A percentile compares a stretch with the other conserved stretches of the same genome.
phyloP scores from a whole-genome alignment of 2,329 filamentous ascomycete species.

The Fusarium fujikuroi region DNA sequence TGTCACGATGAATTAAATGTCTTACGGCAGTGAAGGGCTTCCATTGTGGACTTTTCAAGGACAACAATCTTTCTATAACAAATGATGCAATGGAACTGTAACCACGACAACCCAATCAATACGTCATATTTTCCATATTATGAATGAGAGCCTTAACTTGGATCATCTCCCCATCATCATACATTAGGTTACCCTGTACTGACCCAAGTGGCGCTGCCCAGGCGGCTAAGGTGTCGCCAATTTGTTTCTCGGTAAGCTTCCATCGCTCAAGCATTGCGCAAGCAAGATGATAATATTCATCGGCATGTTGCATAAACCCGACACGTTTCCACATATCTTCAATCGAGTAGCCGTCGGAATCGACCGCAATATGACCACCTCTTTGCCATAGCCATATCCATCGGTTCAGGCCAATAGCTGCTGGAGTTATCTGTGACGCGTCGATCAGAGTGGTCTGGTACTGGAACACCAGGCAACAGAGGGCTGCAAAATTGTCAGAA shows the following conservation, averaged over 20 bases:
- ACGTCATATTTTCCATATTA: not conserved
- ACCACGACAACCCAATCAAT: not conserved
- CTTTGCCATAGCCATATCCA: not conserved
- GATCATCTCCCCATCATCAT: not conserved
- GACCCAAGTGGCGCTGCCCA: not conserved
- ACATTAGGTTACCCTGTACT: not conserved
- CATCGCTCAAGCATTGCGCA: not conserved
- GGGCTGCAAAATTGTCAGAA: not conserved
- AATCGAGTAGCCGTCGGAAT: not conserved
- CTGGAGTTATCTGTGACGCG: not conserved
- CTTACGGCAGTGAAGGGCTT: too few species aligned
- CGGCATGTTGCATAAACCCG: not conserved
- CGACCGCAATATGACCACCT: fast-evolving
- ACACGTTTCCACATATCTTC: not conserved
- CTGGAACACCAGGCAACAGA: not conserved
- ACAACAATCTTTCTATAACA: too few species aligned
- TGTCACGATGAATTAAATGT: too few species aligned
- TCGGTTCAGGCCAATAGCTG: not conserved
- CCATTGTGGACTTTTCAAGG: too few species aligned
- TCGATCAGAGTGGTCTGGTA: not conserved
- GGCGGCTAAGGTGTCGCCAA: not conserved
- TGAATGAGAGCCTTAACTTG: not conserved
- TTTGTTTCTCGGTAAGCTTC: not conserved
- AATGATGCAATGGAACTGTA: too few species aligned
- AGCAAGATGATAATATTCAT: not conserved